Evolutionary conservation across 768 basidiomycete genomes (phyloP).

Genomic region (Lactarius tabidus): DNA sequence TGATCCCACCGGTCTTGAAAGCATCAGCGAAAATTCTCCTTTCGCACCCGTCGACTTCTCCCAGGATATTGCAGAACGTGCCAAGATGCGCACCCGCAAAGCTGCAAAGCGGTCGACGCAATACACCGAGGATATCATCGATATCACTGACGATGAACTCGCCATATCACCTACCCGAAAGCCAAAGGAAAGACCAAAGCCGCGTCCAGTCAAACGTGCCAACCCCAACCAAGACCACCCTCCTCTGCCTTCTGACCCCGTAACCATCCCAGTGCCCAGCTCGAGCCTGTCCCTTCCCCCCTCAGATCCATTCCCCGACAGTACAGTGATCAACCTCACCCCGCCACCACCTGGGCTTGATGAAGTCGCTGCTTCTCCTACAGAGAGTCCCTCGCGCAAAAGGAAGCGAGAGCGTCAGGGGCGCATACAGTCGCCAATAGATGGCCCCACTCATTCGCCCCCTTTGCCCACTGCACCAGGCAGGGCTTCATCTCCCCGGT

Average conservation of each 20-base stretch:
- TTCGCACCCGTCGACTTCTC: conserved; percentile 20
- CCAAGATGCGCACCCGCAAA: conserved; percentile 33
- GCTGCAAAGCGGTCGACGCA: conserved; percentile 19
- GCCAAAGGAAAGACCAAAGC: conserved; percentile 13
- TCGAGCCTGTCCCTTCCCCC: conserved; percentile 31
- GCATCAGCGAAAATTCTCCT: not conserved
- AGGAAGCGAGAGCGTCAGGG: conserved; percentile 23
- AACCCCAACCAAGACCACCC: conserved; percentile 18
- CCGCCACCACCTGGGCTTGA: conserved; percentile 12
- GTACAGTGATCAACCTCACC: conserved; percentile 17
- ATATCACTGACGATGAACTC: conserved; percentile 33
- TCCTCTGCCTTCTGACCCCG: conserved; percentile 20
- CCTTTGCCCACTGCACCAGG: not conserved
- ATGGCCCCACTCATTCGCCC: not conserved
- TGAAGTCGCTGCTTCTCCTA: conserved; percentile 3
- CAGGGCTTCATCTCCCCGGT: conserved; percentile 6
- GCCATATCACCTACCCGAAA: conserved; percentile 21
- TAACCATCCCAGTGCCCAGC: conserved; percentile 27
- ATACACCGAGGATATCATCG: conserved; percentile 28
- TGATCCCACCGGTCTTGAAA: not conserved
- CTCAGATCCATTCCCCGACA: conserved; percentile 27
- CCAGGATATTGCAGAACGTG: conserved; percentile 33
- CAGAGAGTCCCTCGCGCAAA: conserved; percentile 11
- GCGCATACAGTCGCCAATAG: not conserved
- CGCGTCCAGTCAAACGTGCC: conserved; percentile 19